Evolutionary conservation across 2,329 filamentous ascomycete species (phyloP).

Genomic region (Penicillium fuscoglaucum): DNA sequence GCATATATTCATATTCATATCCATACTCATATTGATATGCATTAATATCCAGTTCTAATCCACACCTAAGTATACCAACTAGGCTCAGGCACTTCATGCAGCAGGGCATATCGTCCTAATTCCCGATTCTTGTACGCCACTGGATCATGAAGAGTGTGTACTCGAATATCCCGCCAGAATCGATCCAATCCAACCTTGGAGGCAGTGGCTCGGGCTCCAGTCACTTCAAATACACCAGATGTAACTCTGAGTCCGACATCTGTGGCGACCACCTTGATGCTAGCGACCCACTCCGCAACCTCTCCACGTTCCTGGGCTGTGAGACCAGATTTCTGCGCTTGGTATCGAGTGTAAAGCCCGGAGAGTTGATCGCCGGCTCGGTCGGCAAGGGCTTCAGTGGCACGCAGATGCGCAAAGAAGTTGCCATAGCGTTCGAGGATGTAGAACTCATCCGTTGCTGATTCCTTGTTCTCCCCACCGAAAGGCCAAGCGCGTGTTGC

Average conservation of each 20-base stretch:
- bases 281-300: constrained; percentile 63
- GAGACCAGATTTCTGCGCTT: constrained; percentile 44
- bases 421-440: constrained; percentile 65
- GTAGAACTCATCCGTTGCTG: constrained; percentile 64
- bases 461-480: constrained; percentile 62
- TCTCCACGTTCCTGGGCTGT: constrained; percentile 58
- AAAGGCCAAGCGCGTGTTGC: constrained; percentile 64
- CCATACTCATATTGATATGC: neutral
- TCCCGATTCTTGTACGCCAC: constrained; percentile 68
- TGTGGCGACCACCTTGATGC: constrained; percentile 62
- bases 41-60: neutral
- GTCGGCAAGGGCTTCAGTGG: constrained; percentile 60
- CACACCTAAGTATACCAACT: constrained; percentile 58
- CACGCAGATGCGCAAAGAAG: constrained; percentile 62
- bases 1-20: neutral
- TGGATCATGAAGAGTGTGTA: constrained; percentile 66
- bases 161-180: constrained; percentile 67
- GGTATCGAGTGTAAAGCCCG: constrained; percentile 49
- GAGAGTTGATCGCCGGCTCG: constrained; percentile 54
- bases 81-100: constrained; percentile 58
- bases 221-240: constrained; percentile 64
- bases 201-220: constrained; percentile 59
- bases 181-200: constrained; percentile 62
- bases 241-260: constrained; percentile 61
- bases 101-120: constrained; percentile 57